Conservation (phyloP, 192 early-diverging fungal genomes). For the Phlyctochytrium arcticum region DNA sequence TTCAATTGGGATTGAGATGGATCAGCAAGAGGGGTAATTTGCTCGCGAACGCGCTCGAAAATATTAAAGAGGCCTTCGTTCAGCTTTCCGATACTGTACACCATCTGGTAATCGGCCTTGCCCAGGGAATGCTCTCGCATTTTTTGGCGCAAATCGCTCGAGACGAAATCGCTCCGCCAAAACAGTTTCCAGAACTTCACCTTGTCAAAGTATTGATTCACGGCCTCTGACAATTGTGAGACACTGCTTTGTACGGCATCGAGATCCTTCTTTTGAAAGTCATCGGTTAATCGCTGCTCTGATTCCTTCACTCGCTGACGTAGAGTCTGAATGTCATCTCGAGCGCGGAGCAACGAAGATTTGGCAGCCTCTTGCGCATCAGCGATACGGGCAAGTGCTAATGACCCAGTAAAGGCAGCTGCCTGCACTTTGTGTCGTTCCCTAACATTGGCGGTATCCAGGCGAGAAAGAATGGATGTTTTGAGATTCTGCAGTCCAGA, state of each 20-base stretch:
- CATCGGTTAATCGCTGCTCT: constrained; percentile 30
- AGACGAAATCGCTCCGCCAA: constrained; percentile 25
- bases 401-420: constrained; percentile 12
- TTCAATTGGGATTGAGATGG: constrained; percentile 17
- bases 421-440: constrained; percentile 1
- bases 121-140: constrained; percentile 26
- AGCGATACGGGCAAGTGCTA: constrained; percentile 6
- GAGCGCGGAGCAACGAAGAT: not conserved
- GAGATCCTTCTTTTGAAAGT: constrained; percentile 33
- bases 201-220: constrained; percentile 23
- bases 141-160: constrained; percentile 18
- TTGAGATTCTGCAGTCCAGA: constrained; percentile 11
- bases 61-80: constrained; percentile 36
- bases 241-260: constrained; percentile 21
- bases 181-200: constrained; percentile 28
- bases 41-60: constrained; percentile 21
- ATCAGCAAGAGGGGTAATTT: not conserved
- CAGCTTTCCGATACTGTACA: constrained; percentile 35
- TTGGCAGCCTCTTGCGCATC: not conserved
- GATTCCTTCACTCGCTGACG: constrained; percentile 13
- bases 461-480: constrained; percentile 1
- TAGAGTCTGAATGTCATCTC: constrained; percentile 1
- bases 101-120: constrained; percentile 41
- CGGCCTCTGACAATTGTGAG: constrained; percentile 12
- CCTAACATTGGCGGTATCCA: constrained; percentile 18